Percentiles rank a stretch among this genome's conserved stretches.
Conservation (phyloP, 306 rosid genomes). For the Rosa lucieae region DNA sequence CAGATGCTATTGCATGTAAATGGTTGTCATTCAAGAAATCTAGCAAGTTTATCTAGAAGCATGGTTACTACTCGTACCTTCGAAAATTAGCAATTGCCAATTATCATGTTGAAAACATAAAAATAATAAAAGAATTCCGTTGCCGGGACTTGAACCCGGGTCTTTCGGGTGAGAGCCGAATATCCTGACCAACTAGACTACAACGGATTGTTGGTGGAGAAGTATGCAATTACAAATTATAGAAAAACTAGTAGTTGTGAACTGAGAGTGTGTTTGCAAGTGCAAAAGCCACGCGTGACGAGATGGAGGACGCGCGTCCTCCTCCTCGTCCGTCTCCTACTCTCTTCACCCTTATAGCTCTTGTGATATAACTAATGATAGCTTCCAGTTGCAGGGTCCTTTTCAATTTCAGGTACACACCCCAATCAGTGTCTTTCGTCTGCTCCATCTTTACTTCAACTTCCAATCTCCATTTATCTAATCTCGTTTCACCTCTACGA, state of each 20-base stretch:
- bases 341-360: background rate
- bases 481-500: no score
- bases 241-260: no score
- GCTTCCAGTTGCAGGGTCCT: background rate
- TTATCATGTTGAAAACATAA: background rate
- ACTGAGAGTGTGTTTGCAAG: background rate
- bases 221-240: no score
- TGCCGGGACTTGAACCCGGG: conserved; percentile 13
- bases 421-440: no score
- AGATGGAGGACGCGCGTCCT: background rate
- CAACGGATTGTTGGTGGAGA: background rate
- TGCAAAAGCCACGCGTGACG: background rate
- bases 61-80: no score
- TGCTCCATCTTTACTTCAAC: no score
- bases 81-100: no score
- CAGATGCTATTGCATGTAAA: no score
- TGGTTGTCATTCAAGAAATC: no score
- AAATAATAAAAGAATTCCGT: background rate
- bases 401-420: background rate
- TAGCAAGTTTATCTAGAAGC: no score
- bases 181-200: conserved; percentile 14
- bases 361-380: background rate
- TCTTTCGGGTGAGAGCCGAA: conserved; percentile 13
- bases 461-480: background rate
- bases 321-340: background rate